Percentiles rank a stretch among this genome's conserved stretches.
phyloP scores from a whole-genome alignment of 208 protist genomes.

The Wallacemonas sp. region DNA sequence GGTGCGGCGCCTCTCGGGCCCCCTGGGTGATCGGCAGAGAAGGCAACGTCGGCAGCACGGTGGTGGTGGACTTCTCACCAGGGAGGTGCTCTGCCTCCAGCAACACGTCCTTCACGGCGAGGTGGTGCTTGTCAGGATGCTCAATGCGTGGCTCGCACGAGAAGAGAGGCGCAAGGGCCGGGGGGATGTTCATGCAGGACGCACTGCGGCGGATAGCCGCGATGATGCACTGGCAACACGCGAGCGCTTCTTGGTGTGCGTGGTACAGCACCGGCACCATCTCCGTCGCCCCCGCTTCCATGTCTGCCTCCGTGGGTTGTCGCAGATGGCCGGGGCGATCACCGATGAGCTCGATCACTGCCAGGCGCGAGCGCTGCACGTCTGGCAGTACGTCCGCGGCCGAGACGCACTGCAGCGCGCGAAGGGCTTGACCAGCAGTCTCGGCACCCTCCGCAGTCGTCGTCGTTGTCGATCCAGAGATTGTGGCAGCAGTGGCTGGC shows the following conservation, averaged over 20 bases:
- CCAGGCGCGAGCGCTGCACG: conserved; percentile 53
- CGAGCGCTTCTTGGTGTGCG: conserved; percentile 47
- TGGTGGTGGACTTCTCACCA: background rate
- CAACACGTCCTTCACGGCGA: conserved; percentile 25
- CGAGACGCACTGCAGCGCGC: conserved; percentile 32
- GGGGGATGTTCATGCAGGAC: conserved; percentile 38
- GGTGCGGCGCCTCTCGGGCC: conserved; percentile 5
- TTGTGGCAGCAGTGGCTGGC: background rate
- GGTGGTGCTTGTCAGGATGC: conserved; percentile 53
- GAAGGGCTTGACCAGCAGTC: background rate
- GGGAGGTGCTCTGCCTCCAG: background rate
- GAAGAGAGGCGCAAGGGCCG: conserved; percentile 62
- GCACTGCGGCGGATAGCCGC: conserved; percentile 48
- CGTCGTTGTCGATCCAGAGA: background rate
- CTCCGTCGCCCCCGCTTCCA: conserved; percentile 23
- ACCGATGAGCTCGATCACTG: conserved; percentile 76
- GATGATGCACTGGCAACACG: conserved; percentile 45
- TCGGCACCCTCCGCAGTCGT: background rate
- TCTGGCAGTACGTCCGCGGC: conserved; percentile 46
- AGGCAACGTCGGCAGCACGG: background rate
- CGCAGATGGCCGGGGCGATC: conserved; percentile 73
- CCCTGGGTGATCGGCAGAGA: conserved; percentile 11
- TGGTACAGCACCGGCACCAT: conserved; percentile 58
- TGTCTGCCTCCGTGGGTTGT: conserved; percentile 42
- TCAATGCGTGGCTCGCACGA: conserved; percentile 64